Evolutionary conservation across 2,329 filamentous ascomycete species (phyloP), one percentile per base, ranked within the genome.

Genomic region (Fonsecaea pugnacius): DNA sequence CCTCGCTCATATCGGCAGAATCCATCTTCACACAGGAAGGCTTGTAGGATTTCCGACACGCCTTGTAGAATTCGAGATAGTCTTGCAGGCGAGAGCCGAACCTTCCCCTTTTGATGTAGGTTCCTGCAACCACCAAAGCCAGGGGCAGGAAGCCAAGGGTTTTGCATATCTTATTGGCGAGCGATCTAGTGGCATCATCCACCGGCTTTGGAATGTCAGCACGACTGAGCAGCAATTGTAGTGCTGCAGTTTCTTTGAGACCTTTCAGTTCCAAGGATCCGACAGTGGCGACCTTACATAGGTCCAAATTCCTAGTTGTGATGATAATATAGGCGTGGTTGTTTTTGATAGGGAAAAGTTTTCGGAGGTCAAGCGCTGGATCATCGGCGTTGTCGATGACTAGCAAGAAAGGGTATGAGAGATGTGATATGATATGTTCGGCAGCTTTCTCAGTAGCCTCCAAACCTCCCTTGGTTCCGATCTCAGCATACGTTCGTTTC

Each of bases 301-400:
- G 40, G 10, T 46, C 21, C 7, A 71, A 73, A 55, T 78, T 77
- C 36, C 77, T 69, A 18, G 75, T 78, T 0, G 78, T 81, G 8
- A 80, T 69, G 3, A 79, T 62, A 54, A 79, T 71, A 59, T 70
- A 66, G 6, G 77, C 78, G 58, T 69, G 66, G 24, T 71, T 70
- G 4, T 75, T 72, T 5, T 67, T 48, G 0, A 4, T 8, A 36
- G 77, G 76, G 46, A 79, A 71, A 16, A 71, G 75, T 21, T 57
- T 67, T 54, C 68, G 67, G 58, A 73, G 72, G 57, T 77, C 71
- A 14, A 75, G 54, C 0, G 71, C 59, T 4, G 74, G 71, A 64
- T 78, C 72, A 60, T 82, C 78, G 2, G 77, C 78, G 64, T 80
- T 81, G 66, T 81, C 78, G 36, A 81, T 74, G 8, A 81, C 70